Evolutionary conservation across 352 stramenopile genomes (phyloP).

Genomic region (Globisporangium radiosum): DNA sequence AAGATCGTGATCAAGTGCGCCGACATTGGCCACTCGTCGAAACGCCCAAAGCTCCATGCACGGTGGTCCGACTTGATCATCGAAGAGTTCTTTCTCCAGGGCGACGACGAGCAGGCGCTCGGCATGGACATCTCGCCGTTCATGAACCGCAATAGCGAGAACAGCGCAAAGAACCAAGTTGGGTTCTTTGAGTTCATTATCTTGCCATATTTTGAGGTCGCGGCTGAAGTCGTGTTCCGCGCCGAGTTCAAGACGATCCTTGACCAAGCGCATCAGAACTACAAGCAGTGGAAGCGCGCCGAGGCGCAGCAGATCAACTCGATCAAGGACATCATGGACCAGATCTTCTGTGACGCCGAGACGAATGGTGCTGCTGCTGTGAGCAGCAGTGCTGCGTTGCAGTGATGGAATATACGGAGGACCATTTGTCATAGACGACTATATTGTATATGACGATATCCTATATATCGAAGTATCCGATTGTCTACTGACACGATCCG

Average conservation of each 20-base stretch:
- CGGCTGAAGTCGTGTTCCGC: conserved; percentile 70
- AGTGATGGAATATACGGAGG: too few species aligned
- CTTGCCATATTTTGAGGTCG: conserved; percentile 73
- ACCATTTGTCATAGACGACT: too few species aligned
- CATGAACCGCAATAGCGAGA: conserved; percentile 87
- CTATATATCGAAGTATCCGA: too few species aligned
- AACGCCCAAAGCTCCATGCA: conserved; percentile 76
- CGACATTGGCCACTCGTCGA: conserved; percentile 91
- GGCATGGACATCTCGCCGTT: conserved; percentile 89
- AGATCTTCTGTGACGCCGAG: conserved; percentile 69
- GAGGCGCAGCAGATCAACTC: conserved; percentile 72
- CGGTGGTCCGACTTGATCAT: conserved; percentile 92
- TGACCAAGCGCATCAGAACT: conserved; percentile 77
- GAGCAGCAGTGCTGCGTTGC: too few species aligned
- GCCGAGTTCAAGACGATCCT: conserved; percentile 66
- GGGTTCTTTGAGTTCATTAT: conserved; percentile 86
- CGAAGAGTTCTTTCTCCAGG: conserved; percentile 94
- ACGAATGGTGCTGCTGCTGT: too few species aligned
- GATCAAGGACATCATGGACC: conserved; percentile 76
- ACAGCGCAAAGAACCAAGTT: conserved; percentile 85
- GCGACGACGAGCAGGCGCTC: conserved; percentile 88
- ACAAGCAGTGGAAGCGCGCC: conserved; percentile 81
- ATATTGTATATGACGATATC: too few species aligned
- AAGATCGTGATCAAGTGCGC: conserved; percentile 87
- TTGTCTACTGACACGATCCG: too few species aligned